Evolutionary conservation across 495 filamentous ascomycete genomes (phyloP), one percentile per base, ranked within the genome.

Genomic region (Annulohypoxylon maeteangense): DNA sequence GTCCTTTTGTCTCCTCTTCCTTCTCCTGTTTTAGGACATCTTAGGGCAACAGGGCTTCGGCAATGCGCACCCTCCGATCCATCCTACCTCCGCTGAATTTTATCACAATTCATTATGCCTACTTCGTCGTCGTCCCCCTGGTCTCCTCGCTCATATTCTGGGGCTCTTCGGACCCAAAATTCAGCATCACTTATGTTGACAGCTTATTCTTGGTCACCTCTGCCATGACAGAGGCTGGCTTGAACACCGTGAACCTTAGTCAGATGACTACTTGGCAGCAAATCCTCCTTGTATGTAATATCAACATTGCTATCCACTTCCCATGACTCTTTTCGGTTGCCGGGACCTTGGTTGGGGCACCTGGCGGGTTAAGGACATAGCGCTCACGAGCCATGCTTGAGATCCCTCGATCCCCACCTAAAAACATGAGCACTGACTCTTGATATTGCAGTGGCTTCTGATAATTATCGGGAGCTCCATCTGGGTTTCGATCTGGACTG

Each of bases 181-280:
- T 82, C 38, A 90, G 85, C 65, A 86, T 97, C 66, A 82, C 83
- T 54, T 97, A 93, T 80, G 85, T 86, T 7, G 91, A 97, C 76
- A 86, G 89, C 11, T 80, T 97, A 10, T 97, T 95, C 74, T 77
- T 96, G 38, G 87, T 87, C 47, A 87, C 91, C 44, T 91, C 88
- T 67, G 92, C 93, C 23, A 95, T 95, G 87, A 94, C 92, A 31
- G 85, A 89, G 56, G 90, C 93, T 32, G 91, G 91, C 0, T 80
- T 94, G 32, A 93, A 92, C 63, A 92, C 88, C 22, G 86, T 90
- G 77, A 79, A 87, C 76, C 62, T 90, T 61, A 92, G 88, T 59
- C 82, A 87, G 51, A 80, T 97, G 67, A 95, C 92, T 40, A 91
- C 88, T 1, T 91, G 90, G 76, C 94, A 97, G 74, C 94, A 97